These are phyloP conservation scores for Colletotrichum godetiae DNA, from an alignment of 2,329 filamentous ascomycete genomes.

Conservation along the genomic window DNA sequence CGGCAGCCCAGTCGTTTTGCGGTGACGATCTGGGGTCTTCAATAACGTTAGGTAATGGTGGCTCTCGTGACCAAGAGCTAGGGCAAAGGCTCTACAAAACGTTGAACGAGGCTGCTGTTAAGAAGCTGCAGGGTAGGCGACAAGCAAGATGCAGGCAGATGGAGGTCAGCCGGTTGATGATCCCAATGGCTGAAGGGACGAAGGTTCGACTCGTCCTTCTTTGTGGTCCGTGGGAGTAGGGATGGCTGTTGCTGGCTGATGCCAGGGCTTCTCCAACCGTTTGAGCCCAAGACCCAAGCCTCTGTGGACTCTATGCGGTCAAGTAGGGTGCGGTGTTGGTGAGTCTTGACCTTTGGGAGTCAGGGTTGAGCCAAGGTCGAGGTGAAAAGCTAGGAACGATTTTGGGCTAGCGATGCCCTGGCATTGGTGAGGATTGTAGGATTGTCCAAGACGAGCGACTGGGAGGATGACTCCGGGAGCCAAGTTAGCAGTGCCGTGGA, in stretches of 20 bases:
- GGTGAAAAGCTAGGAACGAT: neutral
- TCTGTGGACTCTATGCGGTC: neutral
- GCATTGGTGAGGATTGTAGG: slow-evolving; percentile 2
- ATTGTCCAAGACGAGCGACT: neutral
- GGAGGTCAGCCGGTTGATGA: slow-evolving; percentile 12
- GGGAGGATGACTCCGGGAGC: slow-evolving; percentile 25
- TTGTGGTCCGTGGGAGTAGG: neutral
- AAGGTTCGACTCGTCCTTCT: neutral
- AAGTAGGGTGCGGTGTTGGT: too few species aligned
- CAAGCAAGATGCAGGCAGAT: slow-evolving; percentile 16
- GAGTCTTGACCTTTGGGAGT: neutral
- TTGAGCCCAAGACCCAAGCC: slow-evolving; percentile 3
- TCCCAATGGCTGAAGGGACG: neutral
- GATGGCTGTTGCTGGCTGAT: neutral
- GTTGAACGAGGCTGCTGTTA: neutral
- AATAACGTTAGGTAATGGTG: slow-evolving; percentile 22
- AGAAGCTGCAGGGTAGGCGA: neutral
- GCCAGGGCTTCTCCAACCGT: slow-evolving; percentile 20
- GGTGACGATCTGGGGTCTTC: slow-evolving; percentile 3
- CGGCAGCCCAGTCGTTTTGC: neutral
- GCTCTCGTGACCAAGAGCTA: neutral
- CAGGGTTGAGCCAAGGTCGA: neutral
- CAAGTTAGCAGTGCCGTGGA: slow-evolving; percentile 24
- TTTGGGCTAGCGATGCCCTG: slow-evolving; percentile 4
- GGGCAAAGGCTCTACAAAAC: neutral